These are phyloP conservation scores for Suillus spraguei DNA, from an alignment of 768 basidiomycete genomes.

Conservation along the genomic window DNA sequence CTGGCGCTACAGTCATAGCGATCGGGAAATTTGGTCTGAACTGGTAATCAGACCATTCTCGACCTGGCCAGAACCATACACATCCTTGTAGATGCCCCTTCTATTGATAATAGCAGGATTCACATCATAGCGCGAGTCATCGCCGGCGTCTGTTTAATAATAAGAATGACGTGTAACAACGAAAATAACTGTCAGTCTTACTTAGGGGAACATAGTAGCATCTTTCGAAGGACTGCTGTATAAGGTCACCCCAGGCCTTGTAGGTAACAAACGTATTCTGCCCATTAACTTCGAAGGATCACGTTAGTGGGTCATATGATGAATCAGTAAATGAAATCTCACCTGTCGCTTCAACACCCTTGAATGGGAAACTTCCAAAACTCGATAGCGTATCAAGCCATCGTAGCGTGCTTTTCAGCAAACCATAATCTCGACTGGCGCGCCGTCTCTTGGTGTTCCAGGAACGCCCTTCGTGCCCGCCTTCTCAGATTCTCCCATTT, in stretches of 20 bases:
- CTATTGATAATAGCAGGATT: constrained; percentile 76
- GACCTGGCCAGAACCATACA: constrained; percentile 85
- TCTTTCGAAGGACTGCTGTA: constrained; percentile 87
- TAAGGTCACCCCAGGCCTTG: constrained; percentile 84
- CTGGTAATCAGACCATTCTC: constrained; percentile 98
- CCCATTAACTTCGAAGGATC: constrained; percentile 60
- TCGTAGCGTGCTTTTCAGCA: constrained; percentile 89
- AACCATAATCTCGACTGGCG: constrained; percentile 95
- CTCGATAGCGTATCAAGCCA: constrained; percentile 78
- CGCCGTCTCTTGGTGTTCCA: constrained; percentile 95
- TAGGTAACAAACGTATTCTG: constrained; percentile 75
- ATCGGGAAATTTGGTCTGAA: constrained; percentile 92
- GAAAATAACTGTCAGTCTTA: constrained; percentile 33
- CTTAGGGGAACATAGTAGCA: constrained; percentile 88
- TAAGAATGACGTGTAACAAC: not conserved
- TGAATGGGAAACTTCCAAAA: constrained; percentile 80
- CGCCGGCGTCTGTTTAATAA: constrained; percentile 55
- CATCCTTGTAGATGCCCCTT: constrained; percentile 98
- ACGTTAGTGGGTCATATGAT: constrained; percentile 9
- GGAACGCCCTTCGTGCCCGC: constrained; percentile 95
- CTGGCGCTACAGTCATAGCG: constrained; percentile 96
- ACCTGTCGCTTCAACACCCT: constrained; percentile 84
- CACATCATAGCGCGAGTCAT: constrained; percentile 73
- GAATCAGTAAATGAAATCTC: constrained; percentile 34
- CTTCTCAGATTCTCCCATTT: constrained; percentile 92